Base-by-base conservation (phyloP, 192 early-diverging fungal species). In the Chytriomyces sp. region DNA sequence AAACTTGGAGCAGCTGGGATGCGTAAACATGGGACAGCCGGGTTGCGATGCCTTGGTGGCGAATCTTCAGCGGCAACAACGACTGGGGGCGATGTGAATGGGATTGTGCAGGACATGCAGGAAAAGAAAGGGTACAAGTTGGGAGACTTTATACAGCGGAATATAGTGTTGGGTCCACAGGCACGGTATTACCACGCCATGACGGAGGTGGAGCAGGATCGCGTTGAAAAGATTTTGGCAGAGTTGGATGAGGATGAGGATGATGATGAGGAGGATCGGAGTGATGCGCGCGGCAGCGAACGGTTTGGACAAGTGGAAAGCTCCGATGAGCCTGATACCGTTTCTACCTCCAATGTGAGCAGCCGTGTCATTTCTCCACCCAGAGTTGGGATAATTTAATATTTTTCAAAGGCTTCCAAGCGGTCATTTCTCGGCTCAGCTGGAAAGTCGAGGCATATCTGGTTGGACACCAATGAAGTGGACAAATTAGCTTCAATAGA, bases 101-200 rank as follows among this genome's bases (percentile, higher is more conserved):
- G 0, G 35, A 35, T 35, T 35, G 35, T 35, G 35, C 35, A 35
- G 24, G 18, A 24, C 24, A 5, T 23, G 43, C 18, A 18, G 5
- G 74, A 82, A 65, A 80, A 28, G 24, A 83, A 77, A 10, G 80
- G 79, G 28, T 84, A 87, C 73, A 77, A 76, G 50, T 67, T 75
- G 26, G 86, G 86, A 2, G 76, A 87, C 77, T 85, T 87, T 61
- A 84, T 85, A 46, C 70, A 82, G 59, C 50, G 86, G 62, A 87
- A 87, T 60, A 87, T 82, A 24, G 86, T 74, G 82, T 77, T 87
- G 6, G 86, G 86, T 26, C 80, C 74, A 16, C 77, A 87, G 18
- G 86, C 86, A 5, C 75, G 86, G 60, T 87, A 81, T 62, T 87
- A 86, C 69, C 49, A 76, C 64, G 83, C 86, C 9, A 80, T 87